phyloP scores from a whole-genome alignment of 2,329 filamentous ascomycete genomes.

The Venturia effusa region DNA sequence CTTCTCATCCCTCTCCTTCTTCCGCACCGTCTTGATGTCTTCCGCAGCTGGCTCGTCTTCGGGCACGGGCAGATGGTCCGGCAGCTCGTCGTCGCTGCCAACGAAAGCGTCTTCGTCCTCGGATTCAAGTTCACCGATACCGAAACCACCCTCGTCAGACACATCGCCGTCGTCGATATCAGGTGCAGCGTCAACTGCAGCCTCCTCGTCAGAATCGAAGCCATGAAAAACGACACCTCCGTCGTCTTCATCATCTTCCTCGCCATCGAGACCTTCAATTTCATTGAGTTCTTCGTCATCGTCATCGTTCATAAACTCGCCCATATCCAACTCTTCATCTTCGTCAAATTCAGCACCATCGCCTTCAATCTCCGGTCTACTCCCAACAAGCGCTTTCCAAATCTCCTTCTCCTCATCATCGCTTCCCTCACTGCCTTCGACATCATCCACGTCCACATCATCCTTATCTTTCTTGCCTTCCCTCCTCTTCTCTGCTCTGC shows the following conservation, averaged over 20 bases:
- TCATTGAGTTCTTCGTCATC: constrained; percentile 36
- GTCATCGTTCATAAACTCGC: constrained; percentile 30
- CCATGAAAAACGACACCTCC: constrained; percentile 38
- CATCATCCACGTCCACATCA: constrained; percentile 65
- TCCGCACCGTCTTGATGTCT: constrained; percentile 21
- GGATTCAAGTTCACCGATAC: constrained; percentile 27
- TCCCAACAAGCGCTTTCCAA: constrained; percentile 81
- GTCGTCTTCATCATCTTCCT: constrained; percentile 35
- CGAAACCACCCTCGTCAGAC: constrained; percentile 8
- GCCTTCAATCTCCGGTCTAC: constrained; percentile 65
- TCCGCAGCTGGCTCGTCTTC: constrained; percentile 31
- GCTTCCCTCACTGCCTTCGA: constrained; percentile 23
- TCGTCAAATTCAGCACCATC: constrained; percentile 47
- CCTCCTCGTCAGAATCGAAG: constrained; percentile 28
- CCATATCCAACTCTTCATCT: constrained; percentile 42
- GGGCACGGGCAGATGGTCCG: constrained; percentile 22
- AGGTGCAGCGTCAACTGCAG: constrained; percentile 10
- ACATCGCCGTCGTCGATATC: constrained; percentile 24
- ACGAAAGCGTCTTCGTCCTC: constrained; percentile 45
- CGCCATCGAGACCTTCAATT: constrained; percentile 20
- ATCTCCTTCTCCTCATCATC: constrained; percentile 65
- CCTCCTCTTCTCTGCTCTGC: constrained; percentile 36
- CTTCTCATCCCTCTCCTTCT: constrained; percentile 32
- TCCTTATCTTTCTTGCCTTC: constrained; percentile 32
- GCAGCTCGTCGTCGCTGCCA: constrained; percentile 45